phyloP scores from a whole-genome alignment of 257 asterid genomes.

The Fraxinus pennsylvanica region DNA sequence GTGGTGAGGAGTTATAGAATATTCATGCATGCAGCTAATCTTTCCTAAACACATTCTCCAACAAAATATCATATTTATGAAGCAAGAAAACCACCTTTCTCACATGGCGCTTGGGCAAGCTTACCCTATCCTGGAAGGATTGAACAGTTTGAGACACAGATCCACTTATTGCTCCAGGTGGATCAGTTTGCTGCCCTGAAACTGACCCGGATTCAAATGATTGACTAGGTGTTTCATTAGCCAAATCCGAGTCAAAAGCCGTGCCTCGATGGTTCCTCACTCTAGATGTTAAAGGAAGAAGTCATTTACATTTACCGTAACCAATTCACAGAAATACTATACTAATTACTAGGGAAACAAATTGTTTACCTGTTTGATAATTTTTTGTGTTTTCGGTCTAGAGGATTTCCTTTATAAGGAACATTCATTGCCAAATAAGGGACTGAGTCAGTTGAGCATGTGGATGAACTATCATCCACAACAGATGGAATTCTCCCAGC shows the following conservation, averaged over 20 bases:
- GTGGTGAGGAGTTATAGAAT: not conserved
- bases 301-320: conserved; percentile 18
- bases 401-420: conserved; percentile 38
- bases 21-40: not conserved
- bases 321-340: not conserved
- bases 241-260: conserved; percentile 47
- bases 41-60: not conserved
- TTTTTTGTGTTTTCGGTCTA: conserved; percentile 47
- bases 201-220: conserved; percentile 43
- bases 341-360: not conserved
- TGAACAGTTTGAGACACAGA: conserved; percentile 32
- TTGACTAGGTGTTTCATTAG: conserved; percentile 41
- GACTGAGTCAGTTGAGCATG: conserved; percentile 87
- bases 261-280: conserved; percentile 52
- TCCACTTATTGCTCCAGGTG: conserved; percentile 41
- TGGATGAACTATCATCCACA: conserved; percentile 87
- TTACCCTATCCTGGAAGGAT: conserved; percentile 41
- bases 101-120: conserved; percentile 34
- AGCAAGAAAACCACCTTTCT: conserved; percentile 41
- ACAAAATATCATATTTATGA: conserved; percentile 7
- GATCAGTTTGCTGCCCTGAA: conserved; percentile 35
- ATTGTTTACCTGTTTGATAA: conserved; percentile 56
- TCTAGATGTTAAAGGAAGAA: conserved; percentile 40
- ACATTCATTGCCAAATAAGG: conserved; percentile 55
- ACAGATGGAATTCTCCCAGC: conserved; percentile 52